These are phyloP conservation scores for Trametes cingulata DNA, from an alignment of 768 basidiomycete species.

Conservation along the genomic window DNA sequence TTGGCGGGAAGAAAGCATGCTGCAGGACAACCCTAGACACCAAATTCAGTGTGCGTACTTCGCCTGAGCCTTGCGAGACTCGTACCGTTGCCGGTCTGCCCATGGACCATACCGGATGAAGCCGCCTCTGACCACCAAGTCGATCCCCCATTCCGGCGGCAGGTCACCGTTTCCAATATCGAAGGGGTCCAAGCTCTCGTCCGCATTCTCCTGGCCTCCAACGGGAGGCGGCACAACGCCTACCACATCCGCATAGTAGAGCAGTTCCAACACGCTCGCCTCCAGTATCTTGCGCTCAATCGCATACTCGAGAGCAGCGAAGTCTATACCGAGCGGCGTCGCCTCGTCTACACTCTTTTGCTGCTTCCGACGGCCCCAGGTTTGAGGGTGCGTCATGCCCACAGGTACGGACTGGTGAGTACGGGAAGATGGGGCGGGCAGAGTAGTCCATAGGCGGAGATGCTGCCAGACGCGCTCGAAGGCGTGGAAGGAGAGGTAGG, in stretches of 20 bases:
- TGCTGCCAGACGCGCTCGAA: conserved; percentile 60
- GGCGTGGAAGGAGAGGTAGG: conserved; percentile 39
- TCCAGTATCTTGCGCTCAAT: conserved; percentile 83
- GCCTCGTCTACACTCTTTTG: conserved; percentile 49
- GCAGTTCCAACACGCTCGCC: conserved; percentile 71
- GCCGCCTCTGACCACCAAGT: conserved; percentile 78
- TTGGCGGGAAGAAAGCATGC: conserved; percentile 77
- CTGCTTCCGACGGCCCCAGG: conserved; percentile 29
- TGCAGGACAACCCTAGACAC: conserved; percentile 68
- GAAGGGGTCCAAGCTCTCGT: conserved; percentile 44
- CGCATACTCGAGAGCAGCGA: conserved; percentile 75
- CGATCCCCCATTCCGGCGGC: conserved; percentile 92
- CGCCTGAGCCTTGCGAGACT: conserved; percentile 6
- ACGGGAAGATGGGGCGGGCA: neutral
- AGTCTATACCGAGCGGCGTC: conserved; percentile 57
- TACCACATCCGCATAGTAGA: conserved; percentile 85
- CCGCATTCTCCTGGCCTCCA: conserved; percentile 28
- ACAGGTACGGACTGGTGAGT: neutral
- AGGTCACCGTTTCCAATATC: conserved; percentile 87
- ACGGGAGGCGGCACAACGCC: conserved; percentile 62
- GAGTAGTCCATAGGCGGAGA: conserved; percentile 35
- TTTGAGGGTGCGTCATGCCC: conserved; percentile 20
- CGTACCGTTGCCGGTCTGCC: conserved; percentile 89
- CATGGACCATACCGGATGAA: conserved; percentile 88
- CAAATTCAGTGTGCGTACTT: neutral